Evolutionary conservation across 495 filamentous ascomycete species (phyloP).

Genomic region (Bacidia gigantensis): DNA sequence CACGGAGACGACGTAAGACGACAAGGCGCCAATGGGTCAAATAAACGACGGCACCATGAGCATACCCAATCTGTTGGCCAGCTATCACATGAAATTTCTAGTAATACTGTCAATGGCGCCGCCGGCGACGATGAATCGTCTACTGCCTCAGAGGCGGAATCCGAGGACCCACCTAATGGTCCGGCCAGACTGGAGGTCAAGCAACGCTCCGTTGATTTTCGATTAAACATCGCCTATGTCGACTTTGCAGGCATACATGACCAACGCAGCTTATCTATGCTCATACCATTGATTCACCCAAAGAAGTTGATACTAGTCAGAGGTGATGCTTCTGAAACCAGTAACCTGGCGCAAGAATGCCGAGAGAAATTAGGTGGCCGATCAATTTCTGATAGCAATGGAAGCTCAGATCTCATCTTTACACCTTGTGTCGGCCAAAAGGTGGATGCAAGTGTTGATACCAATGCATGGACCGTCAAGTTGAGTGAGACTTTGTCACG

Average conservation of each 20-base stretch:
- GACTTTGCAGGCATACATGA: conserved; percentile 91
- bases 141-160: conserved; percentile 34
- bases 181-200: conserved; percentile 61
- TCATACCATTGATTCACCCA: conserved; percentile 87
- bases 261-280: conserved; percentile 80
- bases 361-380: conserved; percentile 53
- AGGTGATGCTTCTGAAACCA: conserved; percentile 64
- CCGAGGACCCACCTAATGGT: conserved; percentile 38
- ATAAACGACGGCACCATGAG: conserved; percentile 33
- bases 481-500: conserved; percentile 70
- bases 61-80: conserved; percentile 29
- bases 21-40: conserved; percentile 24
- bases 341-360: conserved; percentile 64
- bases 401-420: conserved; percentile 47
- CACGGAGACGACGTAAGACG: conserved; percentile 25
- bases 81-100: conserved; percentile 5
- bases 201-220: conserved; percentile 45
- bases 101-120: conserved; percentile 26
- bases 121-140: conserved; percentile 32
- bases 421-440: conserved; percentile 56
- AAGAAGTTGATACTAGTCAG: conserved; percentile 83
- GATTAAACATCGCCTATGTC: conserved; percentile 67
- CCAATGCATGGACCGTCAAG: conserved; percentile 92
- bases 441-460: conserved; percentile 89
- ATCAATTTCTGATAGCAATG: conserved; percentile 25